A percentile compares a stretch with the other conserved stretches of the same genome.
phyloP scores from a whole-genome alignment of 1,284 basidiomycete genomes.

The Apiotrichum siamense region DNA sequence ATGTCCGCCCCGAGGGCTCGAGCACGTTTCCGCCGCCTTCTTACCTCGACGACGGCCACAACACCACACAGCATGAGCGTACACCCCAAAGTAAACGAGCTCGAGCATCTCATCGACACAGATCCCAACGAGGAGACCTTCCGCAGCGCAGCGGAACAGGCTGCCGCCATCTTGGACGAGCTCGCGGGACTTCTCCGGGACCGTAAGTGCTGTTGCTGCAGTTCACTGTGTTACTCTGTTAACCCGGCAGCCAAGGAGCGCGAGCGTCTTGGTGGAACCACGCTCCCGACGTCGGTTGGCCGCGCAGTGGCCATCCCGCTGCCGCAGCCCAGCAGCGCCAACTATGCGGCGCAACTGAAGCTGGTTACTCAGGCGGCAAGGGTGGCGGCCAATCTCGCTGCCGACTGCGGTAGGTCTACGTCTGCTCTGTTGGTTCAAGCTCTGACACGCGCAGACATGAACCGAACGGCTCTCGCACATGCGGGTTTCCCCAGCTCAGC shows the following conservation, averaged over 20 bases:
- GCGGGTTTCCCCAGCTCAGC: slow-evolving; percentile 14
- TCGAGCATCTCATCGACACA: slow-evolving; percentile 5
- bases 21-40: not conserved
- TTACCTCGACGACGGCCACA: not conserved
- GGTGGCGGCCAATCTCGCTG: slow-evolving; percentile 36
- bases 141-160: not conserved
- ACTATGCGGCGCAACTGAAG: not conserved
- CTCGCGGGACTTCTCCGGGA: slow-evolving; percentile 20
- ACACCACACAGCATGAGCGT: not conserved
- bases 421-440: not conserved
- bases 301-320: not conserved
- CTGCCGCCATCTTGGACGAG: slow-evolving; percentile 7
- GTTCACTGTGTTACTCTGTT: not conserved
- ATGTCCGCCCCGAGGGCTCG: too few species aligned
- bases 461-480: slow-evolving; percentile 17
- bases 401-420: slow-evolving; percentile 27
- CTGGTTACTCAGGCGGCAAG: slow-evolving; percentile 27
- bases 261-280: slow-evolving; percentile 3
- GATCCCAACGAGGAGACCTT: not conserved
- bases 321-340: not conserved
- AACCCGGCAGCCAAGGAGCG: slow-evolving; percentile 3
- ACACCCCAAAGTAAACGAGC: slow-evolving; percentile 1
- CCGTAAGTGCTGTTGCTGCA: slow-evolving; percentile 10
- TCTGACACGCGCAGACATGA: slow-evolving; percentile 19
- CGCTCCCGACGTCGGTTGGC: slow-evolving; percentile 1